Conservation (phyloP, 2,329 filamentous ascomycete genomes). For the Plenodomus tracheiphilus region DNA sequence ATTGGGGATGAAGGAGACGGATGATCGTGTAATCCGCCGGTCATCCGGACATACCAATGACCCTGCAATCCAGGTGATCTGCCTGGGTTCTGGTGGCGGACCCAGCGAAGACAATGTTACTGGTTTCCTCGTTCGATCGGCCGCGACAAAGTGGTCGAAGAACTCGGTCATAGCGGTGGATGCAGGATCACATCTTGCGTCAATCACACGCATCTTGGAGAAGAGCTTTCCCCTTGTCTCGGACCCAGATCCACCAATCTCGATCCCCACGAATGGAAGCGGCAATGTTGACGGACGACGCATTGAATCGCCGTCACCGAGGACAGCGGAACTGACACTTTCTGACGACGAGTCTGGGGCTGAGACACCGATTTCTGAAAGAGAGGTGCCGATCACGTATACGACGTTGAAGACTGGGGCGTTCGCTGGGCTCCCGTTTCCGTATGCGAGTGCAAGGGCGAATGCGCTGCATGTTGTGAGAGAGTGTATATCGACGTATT, state of each 20-base stretch:
- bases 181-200: conserved; percentile 84
- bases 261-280: conserved; percentile 17
- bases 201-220: conserved; percentile 79
- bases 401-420: conserved; percentile 66
- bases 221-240: conserved; percentile 53
- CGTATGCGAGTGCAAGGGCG: conserved; percentile 66
- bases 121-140: conserved; percentile 83
- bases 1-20: conserved; percentile 48
- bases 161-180: conserved; percentile 90
- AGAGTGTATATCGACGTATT: conserved; percentile 79
- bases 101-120: conserved; percentile 89
- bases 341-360: conserved; percentile 37
- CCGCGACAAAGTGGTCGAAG: conserved; percentile 75
- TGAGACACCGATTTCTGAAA: conserved; percentile 31
- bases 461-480: conserved; percentile 82
- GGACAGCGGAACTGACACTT: conserved; percentile 17
- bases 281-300: conserved; percentile 15
- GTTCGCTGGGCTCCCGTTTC: conserved; percentile 77
- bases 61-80: conserved; percentile 54
- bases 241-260: conserved; percentile 13
- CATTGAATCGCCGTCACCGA: conserved; percentile 31
- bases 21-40: conserved; percentile 44
- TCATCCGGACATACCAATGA: conserved; percentile 40
- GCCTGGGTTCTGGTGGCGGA: conserved; percentile 78
- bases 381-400: conserved; percentile 48